Conservation (phyloP, 2,329 filamentous ascomycete species). For the Botryotinia calthae region DNA sequence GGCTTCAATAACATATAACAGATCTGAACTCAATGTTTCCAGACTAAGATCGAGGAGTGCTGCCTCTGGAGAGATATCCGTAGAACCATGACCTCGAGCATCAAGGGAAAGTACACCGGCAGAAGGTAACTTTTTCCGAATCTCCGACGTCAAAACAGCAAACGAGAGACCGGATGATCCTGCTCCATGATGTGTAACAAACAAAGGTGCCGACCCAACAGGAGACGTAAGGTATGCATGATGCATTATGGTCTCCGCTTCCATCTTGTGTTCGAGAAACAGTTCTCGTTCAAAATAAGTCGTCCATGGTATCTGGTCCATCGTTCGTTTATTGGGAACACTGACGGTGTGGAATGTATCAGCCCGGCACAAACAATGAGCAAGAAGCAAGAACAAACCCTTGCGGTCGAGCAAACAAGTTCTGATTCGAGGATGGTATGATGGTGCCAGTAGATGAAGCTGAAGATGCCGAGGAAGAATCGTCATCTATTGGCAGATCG, state of each 20-base stretch:
- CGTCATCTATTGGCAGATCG: slow-evolving; percentile 51
- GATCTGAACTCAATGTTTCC: slow-evolving; percentile 68
- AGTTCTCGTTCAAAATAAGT: slow-evolving; percentile 89
- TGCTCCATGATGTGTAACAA: slow-evolving; percentile 92
- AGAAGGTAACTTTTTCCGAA: slow-evolving; percentile 71
- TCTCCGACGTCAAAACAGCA: slow-evolving; percentile 73
- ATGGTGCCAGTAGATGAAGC: slow-evolving; percentile 91
- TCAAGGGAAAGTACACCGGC: slow-evolving; percentile 84
- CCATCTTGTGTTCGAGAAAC: slow-evolving; percentile 56
- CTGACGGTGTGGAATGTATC: slow-evolving; percentile 27
- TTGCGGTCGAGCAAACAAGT: slow-evolving; percentile 68
- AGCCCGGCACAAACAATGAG: slow-evolving; percentile 17
- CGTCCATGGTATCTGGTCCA: slow-evolving; percentile 63
- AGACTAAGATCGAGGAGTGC: slow-evolving; percentile 65
- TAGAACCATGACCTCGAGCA: slow-evolving; percentile 81
- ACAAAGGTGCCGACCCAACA: slow-evolving; percentile 68
- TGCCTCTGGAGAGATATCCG: slow-evolving; percentile 45
- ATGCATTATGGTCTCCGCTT: slow-evolving; percentile 55
- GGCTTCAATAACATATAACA: slow-evolving; percentile 65
- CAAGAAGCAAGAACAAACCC: slow-evolving; percentile 49
- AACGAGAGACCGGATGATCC: slow-evolving; percentile 93
- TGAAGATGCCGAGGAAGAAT: slow-evolving; percentile 69
- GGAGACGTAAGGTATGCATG: slow-evolving; percentile 90
- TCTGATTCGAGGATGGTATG: slow-evolving; percentile 71
- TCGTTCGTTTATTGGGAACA: slow-evolving; percentile 36